Base-by-base conservation (phyloP, 2,329 filamentous ascomycete genomes). In the Arthrobotrys megalospora region DNA sequence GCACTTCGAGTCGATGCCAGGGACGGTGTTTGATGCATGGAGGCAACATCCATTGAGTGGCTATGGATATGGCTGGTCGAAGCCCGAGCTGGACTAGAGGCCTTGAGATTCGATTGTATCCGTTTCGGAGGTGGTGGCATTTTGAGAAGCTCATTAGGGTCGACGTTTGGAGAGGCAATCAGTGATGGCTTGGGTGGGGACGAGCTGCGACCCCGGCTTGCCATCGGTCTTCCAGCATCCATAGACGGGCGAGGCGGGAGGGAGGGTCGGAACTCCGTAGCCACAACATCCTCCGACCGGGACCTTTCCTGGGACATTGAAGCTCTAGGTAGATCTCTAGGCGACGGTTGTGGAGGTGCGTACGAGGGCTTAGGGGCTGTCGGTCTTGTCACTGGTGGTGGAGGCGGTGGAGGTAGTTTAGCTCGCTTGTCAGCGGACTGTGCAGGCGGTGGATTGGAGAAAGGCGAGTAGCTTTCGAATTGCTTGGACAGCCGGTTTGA, bases 291-390 rank as follows among this genome's bases (percentile, higher is more conserved):
- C n/a, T 80, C 68, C 8, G 76, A 75, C 58, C 58, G 34, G 24
- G 72, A 71, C 16, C 75, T 50, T 32, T 71, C 75, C 34, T 71
- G 38, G 16, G 58, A 14, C 6, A 55, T 38, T 16, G 48, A 53
- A 16, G 52, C 8, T 48, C 58, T 41, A 1, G 60, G 41, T 38
- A 24, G n/a, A 21, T 65, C 69, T 6, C 64, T 64, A 36, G 68
- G 63, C 11, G 78, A 76, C 6, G 62, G 67, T 8, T 66, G 63
- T 3, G 62, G 76, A 5, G 63, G 68, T 43, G 69, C 66, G 43
- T 69, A 64, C 7, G 65, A 64, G 41, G 76, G 38, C 32, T 71
- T 79, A 6, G 84, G 84, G 32, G 83, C 83, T 70, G 86, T 83
- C 64, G 78, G 79, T 80, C 65, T 80, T 76, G 67, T 81, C 82